Base-by-base conservation (phyloP, 257 asterid species). In the Penstemon newberryi region DNA sequence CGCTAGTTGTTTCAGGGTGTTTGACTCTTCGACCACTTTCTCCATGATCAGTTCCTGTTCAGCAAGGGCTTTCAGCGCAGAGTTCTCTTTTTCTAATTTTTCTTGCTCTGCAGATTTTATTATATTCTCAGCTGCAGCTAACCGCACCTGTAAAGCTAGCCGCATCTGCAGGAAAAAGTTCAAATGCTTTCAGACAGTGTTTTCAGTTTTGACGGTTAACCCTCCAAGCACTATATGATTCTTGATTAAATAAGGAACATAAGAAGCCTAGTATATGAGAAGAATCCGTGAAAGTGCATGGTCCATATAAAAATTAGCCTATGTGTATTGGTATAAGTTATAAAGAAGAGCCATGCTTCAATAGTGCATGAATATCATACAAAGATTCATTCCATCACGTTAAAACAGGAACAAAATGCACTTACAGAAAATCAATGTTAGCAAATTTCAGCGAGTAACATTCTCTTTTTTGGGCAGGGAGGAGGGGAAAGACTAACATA, bases 1-100 rank as follows among this genome's bases (percentile, higher is more conserved):
- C 39, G 95, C 92, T 75, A 81, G 89, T 72, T 84, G 80, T 79
- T 82, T 84, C 81, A 92, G 79, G 60, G 78, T 45, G 73, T 84
- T 76, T 7, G 89, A 73, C 77, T 86, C 95, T 74, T 86, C 75
- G 70, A 87, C 83, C 51, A 92, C 83, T 78, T 77, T 83, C 58
- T 78, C 92, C 95, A 86, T 83, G 44, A 80, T 55, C 64, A 72
- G 62, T 69, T 92, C 89, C 73, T 80, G 92, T 6, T 83, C 77
- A 54, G 83, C 75, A 46, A 84, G 85, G 52, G 73, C 73, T 75
- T 74, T 68, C 75, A 45, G 69, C 49, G 89, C 96, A 69, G 75
- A 70, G 49, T 66, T 80, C 68, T 82, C 82, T 73, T 76, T 89
- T 63, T 75, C 91, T 61, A 73, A 10, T 65, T 71, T 86, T 69